These are phyloP conservation scores for Fusarium sp. DNA, from an alignment of 2,329 filamentous ascomycete species.

Conservation along the genomic window DNA sequence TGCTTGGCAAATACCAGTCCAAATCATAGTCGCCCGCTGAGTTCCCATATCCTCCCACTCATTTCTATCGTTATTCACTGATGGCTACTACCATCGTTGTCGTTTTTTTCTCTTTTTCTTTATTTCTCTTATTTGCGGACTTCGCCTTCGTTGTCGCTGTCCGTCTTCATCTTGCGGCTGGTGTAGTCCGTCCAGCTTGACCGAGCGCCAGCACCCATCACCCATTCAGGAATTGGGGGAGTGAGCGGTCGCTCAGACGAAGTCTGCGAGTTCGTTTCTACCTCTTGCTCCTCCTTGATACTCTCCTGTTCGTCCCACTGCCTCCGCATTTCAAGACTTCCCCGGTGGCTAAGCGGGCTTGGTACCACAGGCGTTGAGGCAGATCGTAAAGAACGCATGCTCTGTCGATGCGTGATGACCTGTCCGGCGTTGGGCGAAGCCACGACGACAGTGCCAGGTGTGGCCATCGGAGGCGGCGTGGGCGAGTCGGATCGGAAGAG, in stretches of 20 bases:
- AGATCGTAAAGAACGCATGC: conserved; percentile 65
- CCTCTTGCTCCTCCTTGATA: conserved; percentile 43
- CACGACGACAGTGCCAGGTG: conserved; percentile 76
- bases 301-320: conserved; percentile 40
- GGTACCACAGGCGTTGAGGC: conserved; percentile 62
- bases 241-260: conserved; percentile 62
- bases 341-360: conserved; percentile 61
- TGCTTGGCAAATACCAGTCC: conserved; percentile 16
- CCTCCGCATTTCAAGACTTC: conserved; percentile 57
- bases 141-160: conserved; percentile 23
- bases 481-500: conserved; percentile 80
- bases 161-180: conserved; percentile 48
- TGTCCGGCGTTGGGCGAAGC: conserved; percentile 76
- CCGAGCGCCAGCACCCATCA: conserved; percentile 64
- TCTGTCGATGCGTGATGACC: conserved; percentile 66
- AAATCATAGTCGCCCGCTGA: conserved; percentile 37
- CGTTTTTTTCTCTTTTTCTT: conserved; percentile 22
- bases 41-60: conserved; percentile 14
- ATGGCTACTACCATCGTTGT: conserved; percentile 6
- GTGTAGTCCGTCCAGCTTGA: conserved; percentile 62
- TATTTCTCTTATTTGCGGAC: conserved; percentile 7
- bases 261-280: conserved; percentile 31
- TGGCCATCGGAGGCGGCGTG: conserved; percentile 71
- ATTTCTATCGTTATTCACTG: conserved; percentile 30
- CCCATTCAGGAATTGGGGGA: conserved; percentile 71